Evolutionary conservation across 495 filamentous ascomycete genomes (phyloP), one percentile per base, ranked within the genome.

Genomic region (Aspergillus conjunctus): DNA sequence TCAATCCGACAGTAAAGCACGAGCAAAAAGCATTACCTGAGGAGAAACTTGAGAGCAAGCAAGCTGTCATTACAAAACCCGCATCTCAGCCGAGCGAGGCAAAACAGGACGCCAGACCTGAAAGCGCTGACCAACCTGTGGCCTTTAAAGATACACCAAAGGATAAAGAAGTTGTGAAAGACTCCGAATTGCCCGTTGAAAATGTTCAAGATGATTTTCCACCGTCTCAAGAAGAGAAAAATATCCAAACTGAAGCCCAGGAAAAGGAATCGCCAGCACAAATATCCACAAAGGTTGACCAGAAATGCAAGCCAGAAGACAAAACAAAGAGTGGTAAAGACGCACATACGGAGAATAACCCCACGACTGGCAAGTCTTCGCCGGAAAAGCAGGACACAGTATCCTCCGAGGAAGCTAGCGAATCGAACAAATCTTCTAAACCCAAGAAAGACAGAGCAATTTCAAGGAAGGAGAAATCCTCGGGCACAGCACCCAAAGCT

Each of bases 331-430:
- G 49, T 8, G 32, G n/a, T 11, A 26, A 53, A 1, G 5, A 17
- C 17, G 18, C 45, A 26, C 22, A 55, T 14, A 7, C 31, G 15
- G 32, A 50, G 7, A 26, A 21, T 26, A 26, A 21, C 37, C 53
- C 39, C 26, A 32, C n/a, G 9, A 46, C 39, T 9, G 21, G 17
- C 10, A 17, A 11, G n/a, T 18, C 18, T 21, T 48, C 44, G 18
- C 7, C 44, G 11, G 44, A 48, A 58, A 37, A 45, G 30, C 51
- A 60, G 22, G 39, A 59, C 53, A 14, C 22, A 31, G 15, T 7
- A 3, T 21, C 26, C 21, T 15, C 17, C 32, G 49, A 32, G 14
- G 53, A 61, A 34, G 14, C 31, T 7, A 39, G 10, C n/a, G 39
- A 51, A 17, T 22, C 37, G 33, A 26, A 41, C 15, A 15, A 51